These are phyloP conservation scores for Thalassiosira exigua DNA, from an alignment of 352 stramenopile genomes.

Conservation along the genomic window DNA sequence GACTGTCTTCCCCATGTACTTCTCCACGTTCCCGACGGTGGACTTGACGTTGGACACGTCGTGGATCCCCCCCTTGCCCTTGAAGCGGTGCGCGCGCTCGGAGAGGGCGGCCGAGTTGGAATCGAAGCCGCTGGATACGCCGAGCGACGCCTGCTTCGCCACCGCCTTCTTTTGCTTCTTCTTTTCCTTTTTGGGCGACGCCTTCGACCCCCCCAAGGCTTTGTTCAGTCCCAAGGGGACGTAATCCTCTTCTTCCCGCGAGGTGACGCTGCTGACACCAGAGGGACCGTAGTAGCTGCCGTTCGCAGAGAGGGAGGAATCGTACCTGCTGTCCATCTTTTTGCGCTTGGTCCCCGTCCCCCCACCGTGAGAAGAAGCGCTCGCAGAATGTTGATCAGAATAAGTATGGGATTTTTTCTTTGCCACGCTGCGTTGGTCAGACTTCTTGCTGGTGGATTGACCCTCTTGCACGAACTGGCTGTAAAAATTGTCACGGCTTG, in stretches of 20 bases:
- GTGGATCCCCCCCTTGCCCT: too few species aligned
- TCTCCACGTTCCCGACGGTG: constrained; percentile 50
- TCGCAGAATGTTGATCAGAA: too few species aligned
- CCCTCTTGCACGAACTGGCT: constrained; percentile 43
- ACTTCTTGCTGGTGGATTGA: background rate
- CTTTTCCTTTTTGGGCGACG: too few species aligned
- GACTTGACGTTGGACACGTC: constrained; percentile 42
- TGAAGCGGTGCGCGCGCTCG: constrained; percentile 66
- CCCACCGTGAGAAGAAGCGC: too few species aligned
- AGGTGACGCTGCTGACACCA: too few species aligned
- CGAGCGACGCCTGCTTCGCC: constrained; percentile 4
- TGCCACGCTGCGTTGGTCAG: background rate
- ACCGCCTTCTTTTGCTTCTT: constrained; percentile 44
- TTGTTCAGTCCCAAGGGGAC: constrained; percentile 28
- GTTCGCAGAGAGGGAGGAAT: constrained; percentile 24
- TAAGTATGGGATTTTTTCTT: constrained; percentile 5
- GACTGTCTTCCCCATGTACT: constrained; percentile 73
- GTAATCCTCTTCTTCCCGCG: too few species aligned
- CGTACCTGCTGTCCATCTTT: constrained; percentile 16
- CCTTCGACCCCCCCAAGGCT: constrained; percentile 12
- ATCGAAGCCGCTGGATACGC: constrained; percentile 58
- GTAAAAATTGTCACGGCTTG: constrained; percentile 17
- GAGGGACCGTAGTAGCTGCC: constrained; percentile 53
- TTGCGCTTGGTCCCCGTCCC: background rate
- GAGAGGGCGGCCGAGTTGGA: constrained; percentile 26